phyloP scores from a whole-genome alignment of 2,329 filamentous ascomycete genomes.

The Fusarium miscanthi region DNA sequence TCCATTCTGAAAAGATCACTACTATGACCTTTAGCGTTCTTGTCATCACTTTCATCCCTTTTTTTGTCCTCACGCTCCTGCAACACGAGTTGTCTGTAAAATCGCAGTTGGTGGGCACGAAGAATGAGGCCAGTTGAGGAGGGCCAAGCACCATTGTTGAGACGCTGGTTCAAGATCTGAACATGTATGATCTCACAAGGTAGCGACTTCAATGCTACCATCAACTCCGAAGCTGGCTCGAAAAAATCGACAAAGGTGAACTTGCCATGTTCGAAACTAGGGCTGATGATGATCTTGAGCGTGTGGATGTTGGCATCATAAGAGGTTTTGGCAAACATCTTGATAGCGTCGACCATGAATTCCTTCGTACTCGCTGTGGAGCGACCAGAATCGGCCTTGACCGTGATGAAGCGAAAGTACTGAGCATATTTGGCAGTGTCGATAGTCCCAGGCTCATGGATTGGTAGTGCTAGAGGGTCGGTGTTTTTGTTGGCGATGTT shows the following conservation, averaged over 20 bases:
- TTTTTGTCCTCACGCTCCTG: not conserved
- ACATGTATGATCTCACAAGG: constrained; percentile 52
- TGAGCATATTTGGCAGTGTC: constrained; percentile 51
- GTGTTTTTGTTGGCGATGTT: not conserved
- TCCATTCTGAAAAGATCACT: constrained; percentile 6
- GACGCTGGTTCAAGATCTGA: constrained; percentile 46
- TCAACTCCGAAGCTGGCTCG: constrained; percentile 41
- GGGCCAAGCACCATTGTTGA: constrained; percentile 6
- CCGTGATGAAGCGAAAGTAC: constrained; percentile 54
- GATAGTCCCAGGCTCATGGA: constrained; percentile 42
- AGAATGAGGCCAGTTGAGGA: constrained; percentile 11
- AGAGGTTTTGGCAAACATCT: constrained; percentile 47
- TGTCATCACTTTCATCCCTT: not conserved
- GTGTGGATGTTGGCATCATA: constrained; percentile 51
- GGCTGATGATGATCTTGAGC: constrained; percentile 56
- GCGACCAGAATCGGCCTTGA: constrained; percentile 58
- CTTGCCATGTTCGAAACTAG: constrained; percentile 24
- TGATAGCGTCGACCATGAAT: constrained; percentile 52
- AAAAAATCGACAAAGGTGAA: constrained; percentile 55
- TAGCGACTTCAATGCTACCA: constrained; percentile 48
- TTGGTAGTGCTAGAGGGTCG: constrained; percentile 3
- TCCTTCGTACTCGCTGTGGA: constrained; percentile 33
- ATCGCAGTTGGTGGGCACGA: constrained; percentile 24
- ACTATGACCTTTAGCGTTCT: not conserved
- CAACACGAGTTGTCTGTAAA: constrained; percentile 13